Conservation (phyloP, 2,329 filamentous ascomycete species). For the Aspergillus novofumigatus region DNA sequence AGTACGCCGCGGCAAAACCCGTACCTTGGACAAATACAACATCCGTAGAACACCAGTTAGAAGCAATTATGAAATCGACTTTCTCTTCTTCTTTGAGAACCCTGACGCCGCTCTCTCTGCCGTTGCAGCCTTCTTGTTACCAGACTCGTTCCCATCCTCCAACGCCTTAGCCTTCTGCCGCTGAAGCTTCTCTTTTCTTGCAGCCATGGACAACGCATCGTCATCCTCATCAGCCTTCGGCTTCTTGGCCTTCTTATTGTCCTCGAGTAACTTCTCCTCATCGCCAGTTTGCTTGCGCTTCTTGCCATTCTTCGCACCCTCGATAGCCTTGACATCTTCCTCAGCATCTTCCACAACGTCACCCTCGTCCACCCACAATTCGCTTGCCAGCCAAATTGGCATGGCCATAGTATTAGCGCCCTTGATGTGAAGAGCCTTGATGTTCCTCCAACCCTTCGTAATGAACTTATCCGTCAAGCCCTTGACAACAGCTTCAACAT, state of each 20-base stretch:
- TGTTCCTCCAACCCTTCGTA: slow-evolving; percentile 80
- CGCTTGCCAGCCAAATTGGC: slow-evolving; percentile 90
- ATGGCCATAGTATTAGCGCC: slow-evolving; percentile 80
- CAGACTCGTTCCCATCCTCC: slow-evolving; percentile 37
- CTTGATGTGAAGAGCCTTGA: slow-evolving; percentile 85
- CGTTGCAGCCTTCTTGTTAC: slow-evolving; percentile 17
- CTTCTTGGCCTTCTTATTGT: slow-evolving; percentile 39
- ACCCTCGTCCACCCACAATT: slow-evolving; percentile 79
- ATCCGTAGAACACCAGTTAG: slow-evolving; percentile 22
- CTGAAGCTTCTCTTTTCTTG: slow-evolving; percentile 47
- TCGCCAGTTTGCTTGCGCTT: slow-evolving; percentile 42
- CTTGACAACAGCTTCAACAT: slow-evolving; percentile 68
- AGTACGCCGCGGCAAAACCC: slow-evolving; percentile 30
- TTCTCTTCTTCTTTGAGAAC: slow-evolving; percentile 37
- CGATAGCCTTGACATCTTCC: slow-evolving; percentile 30
- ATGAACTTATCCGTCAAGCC: slow-evolving; percentile 74
- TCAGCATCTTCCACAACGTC: slow-evolving; percentile 59
- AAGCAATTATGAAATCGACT: slow-evolving; percentile 34
- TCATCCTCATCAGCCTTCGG: slow-evolving; percentile 36
- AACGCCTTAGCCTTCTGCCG: slow-evolving; percentile 48
- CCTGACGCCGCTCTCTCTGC: slow-evolving; percentile 12
- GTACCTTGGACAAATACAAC: slow-evolving; percentile 19
- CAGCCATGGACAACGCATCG: slow-evolving; percentile 29
- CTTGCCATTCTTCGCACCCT: slow-evolving; percentile 51
- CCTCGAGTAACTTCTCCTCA: slow-evolving; percentile 28